Evolutionary conservation across 2,329 filamentous ascomycete genomes (phyloP).

Genomic region (Neurospora sp.): DNA sequence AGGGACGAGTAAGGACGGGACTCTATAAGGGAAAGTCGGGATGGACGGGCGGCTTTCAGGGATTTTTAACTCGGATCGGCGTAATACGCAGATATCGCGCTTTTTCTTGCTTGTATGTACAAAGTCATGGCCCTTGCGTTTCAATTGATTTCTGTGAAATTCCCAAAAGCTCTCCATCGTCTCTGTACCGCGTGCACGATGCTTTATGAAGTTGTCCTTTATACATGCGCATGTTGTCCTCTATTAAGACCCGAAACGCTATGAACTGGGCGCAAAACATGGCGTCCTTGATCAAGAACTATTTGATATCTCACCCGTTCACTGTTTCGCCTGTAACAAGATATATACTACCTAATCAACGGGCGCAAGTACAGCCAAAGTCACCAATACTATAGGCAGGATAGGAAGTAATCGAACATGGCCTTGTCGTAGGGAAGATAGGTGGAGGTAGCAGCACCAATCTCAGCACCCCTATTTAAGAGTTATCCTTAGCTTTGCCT

Average conservation of each 20-base stretch:
- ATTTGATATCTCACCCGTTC: neutral
- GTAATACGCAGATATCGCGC: slow-evolving; percentile 14
- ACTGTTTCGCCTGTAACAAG: neutral
- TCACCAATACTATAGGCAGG: neutral
- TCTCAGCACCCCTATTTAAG: slow-evolving; percentile 47
- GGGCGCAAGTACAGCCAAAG: neutral
- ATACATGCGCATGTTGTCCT: neutral
- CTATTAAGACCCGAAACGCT: neutral
- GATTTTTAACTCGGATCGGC: slow-evolving; percentile 15
- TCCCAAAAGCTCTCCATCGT: neutral
- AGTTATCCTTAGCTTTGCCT: neutral
- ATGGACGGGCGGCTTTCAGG: slow-evolving; percentile 14
- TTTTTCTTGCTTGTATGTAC: slow-evolving; percentile 19
- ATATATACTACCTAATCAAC: neutral
- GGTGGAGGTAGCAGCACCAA: slow-evolving; percentile 73
- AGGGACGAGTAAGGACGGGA: slow-evolving; percentile 5
- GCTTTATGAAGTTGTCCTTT: neutral
- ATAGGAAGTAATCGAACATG: slow-evolving; percentile 37
- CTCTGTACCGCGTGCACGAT: neutral
- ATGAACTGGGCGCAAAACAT: neutral
- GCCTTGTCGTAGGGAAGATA: slow-evolving; percentile 93
- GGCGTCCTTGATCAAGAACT: neutral
- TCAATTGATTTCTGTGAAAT: slow-evolving; percentile 14
- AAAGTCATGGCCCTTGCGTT: slow-evolving; percentile 19
- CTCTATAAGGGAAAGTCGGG: neutral